Conservation (phyloP, 139 green algal species). For the Tetradesmus obliquus region DNA sequence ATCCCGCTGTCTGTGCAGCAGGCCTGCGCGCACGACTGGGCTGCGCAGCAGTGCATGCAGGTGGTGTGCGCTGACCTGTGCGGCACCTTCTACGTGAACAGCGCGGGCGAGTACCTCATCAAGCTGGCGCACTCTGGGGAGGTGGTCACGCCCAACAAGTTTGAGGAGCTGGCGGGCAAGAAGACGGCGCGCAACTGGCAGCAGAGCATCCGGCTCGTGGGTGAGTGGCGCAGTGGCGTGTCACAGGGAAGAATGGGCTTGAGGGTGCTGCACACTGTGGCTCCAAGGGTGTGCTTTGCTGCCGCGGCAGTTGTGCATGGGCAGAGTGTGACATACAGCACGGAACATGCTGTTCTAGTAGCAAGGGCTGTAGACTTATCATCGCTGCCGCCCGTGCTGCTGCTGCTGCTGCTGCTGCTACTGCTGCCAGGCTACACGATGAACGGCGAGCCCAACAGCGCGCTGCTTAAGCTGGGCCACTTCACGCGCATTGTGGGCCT, state of each 20-base stretch:
- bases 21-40: constrained; percentile 17
- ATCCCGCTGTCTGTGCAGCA: constrained; percentile 38
- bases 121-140: constrained; percentile 20
- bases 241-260: neutral
- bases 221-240: neutral
- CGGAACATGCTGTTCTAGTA: too few species aligned
- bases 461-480: constrained; percentile 43
- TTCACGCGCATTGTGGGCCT: constrained; percentile 44
- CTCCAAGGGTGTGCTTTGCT: too few species aligned
- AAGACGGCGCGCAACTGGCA: constrained; percentile 45
- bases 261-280: too few species aligned
- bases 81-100: constrained; percentile 42
- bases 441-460: constrained; percentile 36
- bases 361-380: too few species aligned
- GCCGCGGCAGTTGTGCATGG: neutral
- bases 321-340: neutral
- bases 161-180: constrained; percentile 46
- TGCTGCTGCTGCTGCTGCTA: neutral
- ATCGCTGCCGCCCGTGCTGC: too few species aligned
- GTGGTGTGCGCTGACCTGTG: constrained; percentile 35
- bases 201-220: constrained; percentile 39
- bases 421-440: constrained; percentile 33
- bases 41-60: constrained; percentile 13
- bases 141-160: constrained; percentile 45
- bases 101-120: constrained; percentile 41